These are phyloP conservation scores for Hypoxylon sp. DNA, from an alignment of 2,329 filamentous ascomycete genomes.

Conservation along the genomic window DNA sequence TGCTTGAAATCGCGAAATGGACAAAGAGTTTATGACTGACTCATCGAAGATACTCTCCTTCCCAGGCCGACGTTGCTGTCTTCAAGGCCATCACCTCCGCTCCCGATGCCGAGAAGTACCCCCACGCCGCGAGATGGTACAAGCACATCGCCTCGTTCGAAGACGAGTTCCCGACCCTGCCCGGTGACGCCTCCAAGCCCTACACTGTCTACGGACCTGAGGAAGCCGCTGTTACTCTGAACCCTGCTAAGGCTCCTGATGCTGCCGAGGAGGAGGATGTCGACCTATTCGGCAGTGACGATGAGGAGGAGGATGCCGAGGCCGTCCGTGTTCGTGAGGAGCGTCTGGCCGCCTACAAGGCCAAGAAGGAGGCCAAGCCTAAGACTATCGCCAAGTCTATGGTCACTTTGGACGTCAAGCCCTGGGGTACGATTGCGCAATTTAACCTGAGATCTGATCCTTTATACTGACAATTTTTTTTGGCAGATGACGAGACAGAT, in stretches of 20 bases:
- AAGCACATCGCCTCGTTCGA: conserved; percentile 96
- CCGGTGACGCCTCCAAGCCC: conserved; percentile 90
- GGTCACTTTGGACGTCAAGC: conserved; percentile 96
- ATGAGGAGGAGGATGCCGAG: conserved; percentile 94
- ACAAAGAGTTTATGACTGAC: conserved; percentile 36
- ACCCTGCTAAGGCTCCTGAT: conserved; percentile 83
- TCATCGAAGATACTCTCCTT: conserved; percentile 68
- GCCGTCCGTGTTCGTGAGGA: conserved; percentile 86
- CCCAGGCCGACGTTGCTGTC: conserved; percentile 94
- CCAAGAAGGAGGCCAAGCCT: conserved; percentile 95
- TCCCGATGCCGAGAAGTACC: conserved; percentile 88
- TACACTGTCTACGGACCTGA: conserved; percentile 95
- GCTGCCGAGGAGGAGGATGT: conserved; percentile 80
- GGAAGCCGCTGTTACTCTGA: conserved; percentile 78
- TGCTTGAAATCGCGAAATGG: conserved; percentile 1
- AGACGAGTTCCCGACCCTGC: conserved; percentile 89
- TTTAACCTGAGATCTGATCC: neutral
- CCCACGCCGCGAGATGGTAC: conserved; percentile 97
- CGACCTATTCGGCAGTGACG: conserved; percentile 92
- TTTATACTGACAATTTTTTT: conserved; percentile 24
- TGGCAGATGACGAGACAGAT: conserved; percentile 90
- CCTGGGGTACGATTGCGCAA: conserved; percentile 82
- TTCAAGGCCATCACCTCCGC: conserved; percentile 87
- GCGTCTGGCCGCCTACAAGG: conserved; percentile 91
- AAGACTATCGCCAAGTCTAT: conserved; percentile 97